Evolutionary conservation across 2,329 filamentous ascomycete species (phyloP).

Genomic region (Scorias spongiosa): DNA sequence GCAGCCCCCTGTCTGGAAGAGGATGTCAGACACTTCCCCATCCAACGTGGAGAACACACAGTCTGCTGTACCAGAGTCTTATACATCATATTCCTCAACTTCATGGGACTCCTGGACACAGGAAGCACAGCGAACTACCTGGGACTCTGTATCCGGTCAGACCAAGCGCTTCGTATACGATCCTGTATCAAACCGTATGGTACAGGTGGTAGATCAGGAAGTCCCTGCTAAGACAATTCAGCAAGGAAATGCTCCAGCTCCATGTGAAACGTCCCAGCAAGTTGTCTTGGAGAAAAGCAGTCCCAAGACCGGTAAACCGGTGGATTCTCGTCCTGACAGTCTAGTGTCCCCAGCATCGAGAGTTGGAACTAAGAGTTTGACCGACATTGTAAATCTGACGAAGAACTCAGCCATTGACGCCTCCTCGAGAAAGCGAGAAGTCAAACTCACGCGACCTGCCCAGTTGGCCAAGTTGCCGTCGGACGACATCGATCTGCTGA

Average conservation of each 20-base stretch:
- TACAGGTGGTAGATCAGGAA: conserved; percentile 7
- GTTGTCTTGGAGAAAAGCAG: background rate
- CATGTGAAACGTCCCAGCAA: background rate
- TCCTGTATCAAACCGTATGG: conserved; percentile 24
- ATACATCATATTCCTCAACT: conserved; percentile 13
- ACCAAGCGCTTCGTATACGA: conserved; percentile 21
- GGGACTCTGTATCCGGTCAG: conserved; percentile 17
- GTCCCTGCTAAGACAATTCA: background rate
- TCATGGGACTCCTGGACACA: conserved; percentile 19
- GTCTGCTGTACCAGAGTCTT: conserved; percentile 6
- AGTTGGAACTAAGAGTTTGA: conserved; percentile 5
- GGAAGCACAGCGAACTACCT: conserved; percentile 15
- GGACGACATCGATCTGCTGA: conserved; percentile 27
- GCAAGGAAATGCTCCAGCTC: background rate
- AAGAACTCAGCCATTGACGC: conserved; percentile 6
- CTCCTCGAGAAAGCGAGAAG: background rate
- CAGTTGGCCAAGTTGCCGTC: conserved; percentile 20
- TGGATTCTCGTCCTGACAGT: conserved; percentile 5
- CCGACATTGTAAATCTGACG: conserved; percentile 14
- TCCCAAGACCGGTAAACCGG: conserved; percentile 1
- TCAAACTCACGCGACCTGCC: conserved; percentile 1
- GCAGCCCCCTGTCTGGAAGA: background rate
- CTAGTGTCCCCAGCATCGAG: conserved; percentile 8
- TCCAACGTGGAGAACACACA: background rate
- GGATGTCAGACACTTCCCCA: background rate